phyloP scores from a whole-genome alignment of 495 filamentous ascomycete genomes.

The Evernia prunastri region DNA sequence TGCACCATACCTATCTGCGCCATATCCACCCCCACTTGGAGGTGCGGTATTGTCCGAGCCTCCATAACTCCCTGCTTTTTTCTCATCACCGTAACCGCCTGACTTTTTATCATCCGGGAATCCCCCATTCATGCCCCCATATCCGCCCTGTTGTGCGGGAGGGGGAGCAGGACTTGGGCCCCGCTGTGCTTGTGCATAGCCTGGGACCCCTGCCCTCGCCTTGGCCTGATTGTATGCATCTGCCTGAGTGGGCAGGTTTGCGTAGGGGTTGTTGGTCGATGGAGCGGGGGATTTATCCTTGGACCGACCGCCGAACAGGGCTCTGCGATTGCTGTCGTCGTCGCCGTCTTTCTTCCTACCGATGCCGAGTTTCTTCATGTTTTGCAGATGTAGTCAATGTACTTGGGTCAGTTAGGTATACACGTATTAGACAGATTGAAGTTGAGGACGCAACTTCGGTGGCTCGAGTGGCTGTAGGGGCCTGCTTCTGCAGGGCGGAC shows the following conservation, averaged over 20 bases:
- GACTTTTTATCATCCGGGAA: slow-evolving; percentile 29
- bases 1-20: slow-evolving; percentile 56
- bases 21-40: slow-evolving; percentile 39
- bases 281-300: slow-evolving; percentile 56
- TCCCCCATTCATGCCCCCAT: slow-evolving; percentile 19
- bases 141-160: slow-evolving; percentile 10
- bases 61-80: slow-evolving; percentile 61
- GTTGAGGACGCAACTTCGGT: not conserved
- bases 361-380: slow-evolving; percentile 59
- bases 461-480: slow-evolving; percentile 1
- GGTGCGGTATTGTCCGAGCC: slow-evolving; percentile 51
- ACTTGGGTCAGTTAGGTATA: not conserved
- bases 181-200: slow-evolving; percentile 17
- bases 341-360: slow-evolving; percentile 58
- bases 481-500: slow-evolving; percentile 1
- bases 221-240: slow-evolving; percentile 62
- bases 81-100: slow-evolving; percentile 51
- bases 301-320: slow-evolving; percentile 51
- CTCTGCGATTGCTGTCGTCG: slow-evolving; percentile 52
- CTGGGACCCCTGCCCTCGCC: slow-evolving; percentile 39
- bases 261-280: slow-evolving; percentile 60
- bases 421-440: not conserved
- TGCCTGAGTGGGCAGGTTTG: slow-evolving; percentile 47
- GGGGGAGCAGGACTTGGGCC: slow-evolving; percentile 22
- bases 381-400: not conserved